These are phyloP conservation scores for Cladorrhinum samala DNA, from an alignment of 495 filamentous ascomycete genomes.

Conservation along the genomic window DNA sequence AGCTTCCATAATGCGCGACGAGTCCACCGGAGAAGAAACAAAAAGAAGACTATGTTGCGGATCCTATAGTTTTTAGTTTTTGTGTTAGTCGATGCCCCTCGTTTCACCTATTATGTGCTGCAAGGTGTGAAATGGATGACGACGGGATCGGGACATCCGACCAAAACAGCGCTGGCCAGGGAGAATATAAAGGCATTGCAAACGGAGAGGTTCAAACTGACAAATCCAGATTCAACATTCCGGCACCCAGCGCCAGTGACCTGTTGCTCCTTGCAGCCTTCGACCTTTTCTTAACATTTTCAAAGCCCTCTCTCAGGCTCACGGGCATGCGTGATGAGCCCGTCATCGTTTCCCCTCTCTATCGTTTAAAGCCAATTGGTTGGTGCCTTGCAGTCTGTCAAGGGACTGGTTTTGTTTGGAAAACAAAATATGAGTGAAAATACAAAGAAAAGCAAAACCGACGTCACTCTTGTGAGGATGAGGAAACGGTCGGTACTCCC, in stretches of 20 bases:
- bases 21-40: slow-evolving; percentile 82
- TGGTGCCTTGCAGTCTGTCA: too few relatives aligned
- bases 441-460: not conserved
- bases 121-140: not conserved
- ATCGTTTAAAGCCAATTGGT: not conserved
- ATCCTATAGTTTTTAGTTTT: slow-evolving; percentile 43
- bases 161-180: not conserved
- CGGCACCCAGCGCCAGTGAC: slow-evolving; percentile 49
- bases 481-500: too few relatives aligned
- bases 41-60: slow-evolving; percentile 81
- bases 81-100: not conserved
- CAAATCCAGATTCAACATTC: slow-evolving; percentile 69
- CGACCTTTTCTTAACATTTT: slow-evolving; percentile 44
- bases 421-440: not conserved
- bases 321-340: slow-evolving; percentile 62
- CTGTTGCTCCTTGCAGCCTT: slow-evolving; percentile 38
- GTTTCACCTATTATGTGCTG: not conserved
- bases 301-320: slow-evolving; percentile 58
- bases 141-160: not conserved
- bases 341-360: slow-evolving; percentile 44
- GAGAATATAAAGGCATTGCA: not conserved
- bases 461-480: too few relatives aligned
- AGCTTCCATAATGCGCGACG: slow-evolving; percentile 76
- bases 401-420: too few relatives aligned
- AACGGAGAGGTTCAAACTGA: slow-evolving; percentile 43